Percentiles rank a stretch among this genome's conserved stretches.
phyloP scores from a whole-genome alignment of 495 filamentous ascomycete species.

The Usnea hakonensis region DNA sequence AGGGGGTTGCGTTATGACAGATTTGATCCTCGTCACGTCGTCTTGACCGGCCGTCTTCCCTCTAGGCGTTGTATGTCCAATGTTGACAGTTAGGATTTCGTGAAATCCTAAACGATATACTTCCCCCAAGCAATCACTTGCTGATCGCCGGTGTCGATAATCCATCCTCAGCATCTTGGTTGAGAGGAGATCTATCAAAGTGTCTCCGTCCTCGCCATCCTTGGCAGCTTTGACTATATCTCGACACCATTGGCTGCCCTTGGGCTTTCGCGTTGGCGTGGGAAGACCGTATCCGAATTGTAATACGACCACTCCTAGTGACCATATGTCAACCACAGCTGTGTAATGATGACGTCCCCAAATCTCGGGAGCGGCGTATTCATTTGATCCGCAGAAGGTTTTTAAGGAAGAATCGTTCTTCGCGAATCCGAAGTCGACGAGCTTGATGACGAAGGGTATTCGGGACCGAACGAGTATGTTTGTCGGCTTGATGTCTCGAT shows the following conservation, averaged over 20 bases:
- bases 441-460: slow-evolving; percentile 4
- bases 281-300: slow-evolving; percentile 12
- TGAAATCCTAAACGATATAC: neutral
- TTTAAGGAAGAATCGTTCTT: neutral
- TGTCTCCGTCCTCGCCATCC: neutral
- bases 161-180: slow-evolving; percentile 6
- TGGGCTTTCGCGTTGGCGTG: neutral
- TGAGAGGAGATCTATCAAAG: slow-evolving; percentile 10
- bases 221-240: neutral
- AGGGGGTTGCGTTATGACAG: neutral
- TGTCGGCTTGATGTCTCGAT: slow-evolving; percentile 7
- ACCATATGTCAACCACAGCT: slow-evolving; percentile 11
- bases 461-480: slow-evolving; percentile 4
- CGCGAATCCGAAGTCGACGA: neutral
- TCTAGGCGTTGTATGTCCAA: neutral
- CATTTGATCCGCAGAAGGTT: too few relatives aligned
- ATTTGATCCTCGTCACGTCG: neutral
- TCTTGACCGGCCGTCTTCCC: neutral
- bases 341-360: slow-evolving; percentile 10
- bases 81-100: neutral
- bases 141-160: slow-evolving; percentile 1
- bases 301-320: slow-evolving; percentile 13
- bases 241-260: neutral
- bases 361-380: too few relatives aligned
- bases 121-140: neutral